Percentiles rank a stretch among this genome's conserved stretches.
Evolutionary conservation across 495 filamentous ascomycete species (phyloP).

Genomic region (Xanthoparmelia taractica): DNA sequence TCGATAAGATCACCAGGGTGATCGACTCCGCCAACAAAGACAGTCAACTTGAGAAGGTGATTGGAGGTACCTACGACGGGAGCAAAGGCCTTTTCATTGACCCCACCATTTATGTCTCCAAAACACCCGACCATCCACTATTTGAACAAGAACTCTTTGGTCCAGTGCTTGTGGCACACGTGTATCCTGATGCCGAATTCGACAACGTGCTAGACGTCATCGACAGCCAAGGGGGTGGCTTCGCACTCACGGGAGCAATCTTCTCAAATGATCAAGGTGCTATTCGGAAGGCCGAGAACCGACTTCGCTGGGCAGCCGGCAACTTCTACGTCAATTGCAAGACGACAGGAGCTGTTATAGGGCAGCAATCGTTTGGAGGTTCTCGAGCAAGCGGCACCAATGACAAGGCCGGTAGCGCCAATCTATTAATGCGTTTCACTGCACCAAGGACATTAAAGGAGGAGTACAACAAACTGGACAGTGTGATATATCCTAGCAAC

Average conservation of each 20-base stretch:
- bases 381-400: conserved; percentile 81
- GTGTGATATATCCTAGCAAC: conserved; percentile 68
- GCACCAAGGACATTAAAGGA: conserved; percentile 83
- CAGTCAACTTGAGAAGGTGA: conserved; percentile 50
- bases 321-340: conserved; percentile 95
- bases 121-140: conserved; percentile 54
- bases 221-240: conserved; percentile 65
- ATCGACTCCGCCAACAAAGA: conserved; percentile 59
- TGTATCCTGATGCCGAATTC: conserved; percentile 46
- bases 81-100: conserved; percentile 58
- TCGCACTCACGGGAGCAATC: conserved; percentile 70
- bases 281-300: conserved; percentile 62
- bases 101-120: conserved; percentile 58
- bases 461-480: conserved; percentile 58
- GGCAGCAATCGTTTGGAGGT: conserved; percentile 88
- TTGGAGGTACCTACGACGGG: conserved; percentile 53
- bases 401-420: conserved; percentile 80
- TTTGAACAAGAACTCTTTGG: conserved; percentile 58
- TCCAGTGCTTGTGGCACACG: conserved; percentile 53
- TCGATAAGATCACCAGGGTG: conserved; percentile 44
- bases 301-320: conserved; percentile 65
- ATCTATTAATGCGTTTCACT: conserved; percentile 69
- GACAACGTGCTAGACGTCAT: conserved; percentile 45
- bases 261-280: conserved; percentile 63
- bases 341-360: conserved; percentile 84